Evolutionary conservation across 257 asterid species (phyloP).

Genomic region (Paulownia fortunei): DNA sequence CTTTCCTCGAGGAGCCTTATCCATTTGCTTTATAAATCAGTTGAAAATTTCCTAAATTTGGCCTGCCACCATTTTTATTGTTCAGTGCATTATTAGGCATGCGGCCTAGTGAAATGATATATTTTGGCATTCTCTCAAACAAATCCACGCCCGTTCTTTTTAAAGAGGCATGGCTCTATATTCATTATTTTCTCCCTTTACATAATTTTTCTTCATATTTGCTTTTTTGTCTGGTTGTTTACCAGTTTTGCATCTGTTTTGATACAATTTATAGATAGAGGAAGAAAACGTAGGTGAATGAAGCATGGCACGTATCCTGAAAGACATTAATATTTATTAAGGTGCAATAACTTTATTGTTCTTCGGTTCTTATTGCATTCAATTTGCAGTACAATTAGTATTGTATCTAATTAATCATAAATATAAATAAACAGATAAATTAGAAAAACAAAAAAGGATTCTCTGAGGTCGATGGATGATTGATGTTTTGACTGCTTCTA

Average conservation of each 20-base stretch:
- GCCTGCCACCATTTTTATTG: neutral
- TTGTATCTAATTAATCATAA: no score
- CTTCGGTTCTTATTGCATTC: neutral
- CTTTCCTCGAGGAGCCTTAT: neutral
- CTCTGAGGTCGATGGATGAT: no score
- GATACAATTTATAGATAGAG: no score
- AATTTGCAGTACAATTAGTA: neutral
- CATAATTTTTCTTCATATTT: neutral
- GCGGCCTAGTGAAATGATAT: no score
- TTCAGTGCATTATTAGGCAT: neutral
- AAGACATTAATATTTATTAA: no score
- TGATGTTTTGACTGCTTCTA: no score
- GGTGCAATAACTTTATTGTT: neutral
- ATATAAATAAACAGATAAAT: neutral
- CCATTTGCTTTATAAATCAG: conserved; percentile 17
- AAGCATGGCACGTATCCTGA: neutral
- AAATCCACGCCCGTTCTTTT: neutral
- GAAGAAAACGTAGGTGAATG: neutral
- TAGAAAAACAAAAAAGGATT: neutral
- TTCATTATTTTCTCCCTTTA: neutral
- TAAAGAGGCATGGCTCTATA: neutral
- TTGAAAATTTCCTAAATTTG: neutral
- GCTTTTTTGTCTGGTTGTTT: neutral
- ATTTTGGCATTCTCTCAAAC: neutral
- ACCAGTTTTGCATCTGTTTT: neutral